Evolutionary conservation across 768 basidiomycete species (phyloP), one percentile per base, ranked within the genome.

Genomic region (Serendipita sp.): DNA sequence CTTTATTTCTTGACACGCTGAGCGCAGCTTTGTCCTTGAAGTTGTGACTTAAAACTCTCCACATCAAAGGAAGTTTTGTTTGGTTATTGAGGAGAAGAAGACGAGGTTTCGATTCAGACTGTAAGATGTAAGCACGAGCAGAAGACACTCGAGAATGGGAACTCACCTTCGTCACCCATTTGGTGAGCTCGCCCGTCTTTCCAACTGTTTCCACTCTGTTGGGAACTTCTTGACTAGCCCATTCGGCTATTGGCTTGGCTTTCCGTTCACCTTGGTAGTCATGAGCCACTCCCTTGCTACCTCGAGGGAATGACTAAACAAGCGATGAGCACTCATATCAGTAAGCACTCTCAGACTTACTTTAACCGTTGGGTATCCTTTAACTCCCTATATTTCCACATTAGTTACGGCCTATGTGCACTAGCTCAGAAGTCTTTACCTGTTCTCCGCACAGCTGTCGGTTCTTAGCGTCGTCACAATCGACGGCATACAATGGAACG

Each of bases 311-410:
- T 1, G 88, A 73, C 82, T 86, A 65, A 1, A 60, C 11, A 3
- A 16, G 14, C n/a, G 20, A 20, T 34, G n/a, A 31, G 65, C 33
- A 63, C 14, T 7, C 38, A 38, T 38, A 65, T 63, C n/a, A 64
- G 28, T 22, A 58, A 51, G 16, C 34, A 31, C 20, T 41, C 20
- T 7, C 22, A 26, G 42, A 62, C 72, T 50, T 67, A 85, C 83
- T 76, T 97, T 97, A 71, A 97, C 77, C 2, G 93, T 96, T 2
- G 93, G 93, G 79, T 93, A 97, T 2, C 93, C 93, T 73, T 93
- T 78, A 22, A 96, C 81, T 14, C 83, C 83, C 80, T 84, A 65
- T 13, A 28, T 41, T 42, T 24, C 11, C 22, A 61, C 53, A 22
- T 41, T 33, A 45, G 51, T 14, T 64, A 30, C 9, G 24, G 13